phyloP scores from a whole-genome alignment of 2,329 filamentous ascomycete genomes.

The Aspergillus thermomutatus region DNA sequence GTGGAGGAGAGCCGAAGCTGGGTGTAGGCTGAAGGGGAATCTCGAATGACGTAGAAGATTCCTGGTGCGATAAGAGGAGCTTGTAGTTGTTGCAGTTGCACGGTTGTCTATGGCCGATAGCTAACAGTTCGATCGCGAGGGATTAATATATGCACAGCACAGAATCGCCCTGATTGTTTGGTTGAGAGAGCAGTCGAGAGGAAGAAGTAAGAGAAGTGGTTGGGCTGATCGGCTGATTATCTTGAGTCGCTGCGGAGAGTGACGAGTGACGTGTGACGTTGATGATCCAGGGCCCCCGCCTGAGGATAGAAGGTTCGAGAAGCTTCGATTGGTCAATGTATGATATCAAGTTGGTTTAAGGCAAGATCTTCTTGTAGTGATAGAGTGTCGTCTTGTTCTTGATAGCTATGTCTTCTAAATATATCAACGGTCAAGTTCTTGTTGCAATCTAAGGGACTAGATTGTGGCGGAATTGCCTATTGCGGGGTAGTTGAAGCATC shows the following conservation, averaged over 20 bases:
- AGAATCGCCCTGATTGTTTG: background rate
- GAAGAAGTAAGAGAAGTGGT: background rate
- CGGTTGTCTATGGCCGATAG: background rate
- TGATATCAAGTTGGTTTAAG: background rate
- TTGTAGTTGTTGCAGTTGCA: background rate
- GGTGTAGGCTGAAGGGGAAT: conserved; percentile 10
- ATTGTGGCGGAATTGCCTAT: background rate
- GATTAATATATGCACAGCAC: background rate
- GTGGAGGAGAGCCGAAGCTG: conserved; percentile 2
- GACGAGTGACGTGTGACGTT: conserved; percentile 36
- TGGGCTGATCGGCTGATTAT: conserved; percentile 10
- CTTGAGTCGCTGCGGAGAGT: conserved; percentile 12
- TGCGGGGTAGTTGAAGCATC: background rate
- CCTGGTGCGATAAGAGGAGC: conserved; percentile 9
- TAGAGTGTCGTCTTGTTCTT: too few relatives aligned
- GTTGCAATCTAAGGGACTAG: too few relatives aligned
- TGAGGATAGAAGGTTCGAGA: conserved; percentile 35
- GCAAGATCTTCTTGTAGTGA: background rate
- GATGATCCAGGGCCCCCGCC: conserved; percentile 6
- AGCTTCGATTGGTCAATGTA: conserved; percentile 23
- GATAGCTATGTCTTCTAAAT: background rate
- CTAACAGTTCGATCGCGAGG: background rate
- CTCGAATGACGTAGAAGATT: conserved; percentile 38
- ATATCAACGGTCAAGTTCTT: background rate
- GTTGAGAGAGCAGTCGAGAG: background rate